Conservation (phyloP, 2,329 filamentous ascomycete genomes). For the Diaporthe vexans region DNA sequence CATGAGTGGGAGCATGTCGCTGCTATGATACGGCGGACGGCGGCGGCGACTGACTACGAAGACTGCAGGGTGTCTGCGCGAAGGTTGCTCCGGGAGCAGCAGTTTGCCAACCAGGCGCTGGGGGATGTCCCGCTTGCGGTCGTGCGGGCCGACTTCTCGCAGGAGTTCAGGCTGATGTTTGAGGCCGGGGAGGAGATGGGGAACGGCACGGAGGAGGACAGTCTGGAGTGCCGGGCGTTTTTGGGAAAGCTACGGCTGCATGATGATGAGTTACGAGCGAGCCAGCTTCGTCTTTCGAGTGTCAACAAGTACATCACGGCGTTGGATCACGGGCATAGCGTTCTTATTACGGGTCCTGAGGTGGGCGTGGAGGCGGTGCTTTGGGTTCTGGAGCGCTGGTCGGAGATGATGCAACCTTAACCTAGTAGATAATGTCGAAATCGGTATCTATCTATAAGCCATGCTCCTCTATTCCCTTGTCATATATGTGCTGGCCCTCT, state of each 20-base stretch:
- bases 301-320: conserved; percentile 24
- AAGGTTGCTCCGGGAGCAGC: conserved; percentile 16
- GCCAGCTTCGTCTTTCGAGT: conserved; percentile 16
- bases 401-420: not conserved
- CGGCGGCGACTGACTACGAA: not conserved
- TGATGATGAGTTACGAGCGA: conserved; percentile 18
- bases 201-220: conserved; percentile 13
- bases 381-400: conserved; percentile 10
- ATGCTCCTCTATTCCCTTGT: conserved; percentile 7
- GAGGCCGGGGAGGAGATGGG: conserved; percentile 10
- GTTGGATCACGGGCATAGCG: conserved; percentile 18
- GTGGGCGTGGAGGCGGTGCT: conserved; percentile 16
- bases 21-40: conserved; percentile 5
- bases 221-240: conserved; percentile 14
- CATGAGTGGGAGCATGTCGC: conserved; percentile 16
- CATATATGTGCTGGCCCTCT: conserved; percentile 38
- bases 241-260: conserved; percentile 11
- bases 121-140: conserved; percentile 2
- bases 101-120: conserved; percentile 6
- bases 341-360: conserved; percentile 7
- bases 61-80: conserved; percentile 18
- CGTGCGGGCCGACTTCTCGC: conserved; percentile 19
- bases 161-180: conserved; percentile 22
- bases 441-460: not conserved
- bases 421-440: not conserved